A percentile compares a stretch with the other conserved stretches of the same genome.
phyloP scores from a whole-genome alignment of 345 rosid species.

The Aquilaria yunnanensis region DNA sequence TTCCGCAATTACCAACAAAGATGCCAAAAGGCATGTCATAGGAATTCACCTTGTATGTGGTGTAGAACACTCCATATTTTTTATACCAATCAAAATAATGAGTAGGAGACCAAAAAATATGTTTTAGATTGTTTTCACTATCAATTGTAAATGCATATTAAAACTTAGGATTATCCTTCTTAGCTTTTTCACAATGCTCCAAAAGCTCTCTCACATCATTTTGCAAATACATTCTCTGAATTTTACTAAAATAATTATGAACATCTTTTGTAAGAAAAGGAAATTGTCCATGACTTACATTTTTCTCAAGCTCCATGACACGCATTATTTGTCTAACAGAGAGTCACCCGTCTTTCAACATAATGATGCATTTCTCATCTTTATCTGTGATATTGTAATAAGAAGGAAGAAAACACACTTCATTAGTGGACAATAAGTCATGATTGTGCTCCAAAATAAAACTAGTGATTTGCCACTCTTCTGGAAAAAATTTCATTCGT shows the following conservation, averaged over 20 bases:
- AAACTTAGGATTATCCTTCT: neutral
- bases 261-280: neutral
- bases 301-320: constrained; percentile 1
- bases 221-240: no score
- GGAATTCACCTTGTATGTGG: neutral
- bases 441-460: constrained; percentile 3
- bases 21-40: neutral
- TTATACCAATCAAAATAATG: no score
- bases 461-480: constrained; percentile 1
- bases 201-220: no score
- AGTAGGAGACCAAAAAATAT: no score
- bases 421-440: neutral
- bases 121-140: no score
- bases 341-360: constrained; percentile 1
- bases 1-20: neutral
- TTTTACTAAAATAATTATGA: neutral
- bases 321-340: neutral
- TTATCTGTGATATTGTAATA: neutral
- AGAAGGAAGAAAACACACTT: neutral
- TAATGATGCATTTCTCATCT: neutral
- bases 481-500: constrained; percentile 1
- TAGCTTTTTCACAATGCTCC: no score
- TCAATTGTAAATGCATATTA: neutral
- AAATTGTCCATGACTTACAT: neutral
- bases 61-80: neutral